A percentile compares a stretch with the other conserved stretches of the same genome.
Evolutionary conservation across 192 early-diverging fungal genomes (phyloP).

Genomic region (Gigaspora rosea): DNA sequence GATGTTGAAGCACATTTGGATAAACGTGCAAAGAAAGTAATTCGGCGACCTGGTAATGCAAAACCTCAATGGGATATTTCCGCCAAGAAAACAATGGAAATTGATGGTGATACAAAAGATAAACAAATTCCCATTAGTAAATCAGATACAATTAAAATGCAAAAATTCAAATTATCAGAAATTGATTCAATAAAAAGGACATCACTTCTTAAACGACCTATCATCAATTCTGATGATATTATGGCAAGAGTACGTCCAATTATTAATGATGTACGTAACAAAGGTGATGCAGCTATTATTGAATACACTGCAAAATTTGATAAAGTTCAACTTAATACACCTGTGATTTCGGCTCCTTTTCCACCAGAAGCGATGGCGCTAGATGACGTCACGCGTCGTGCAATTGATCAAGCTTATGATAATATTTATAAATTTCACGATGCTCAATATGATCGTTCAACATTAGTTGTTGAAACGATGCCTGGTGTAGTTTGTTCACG

Average conservation of each 20-base stretch:
- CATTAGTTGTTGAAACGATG: constrained; percentile 92
- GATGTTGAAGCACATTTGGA: constrained; percentile 92
- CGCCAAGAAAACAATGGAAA: constrained; percentile 6
- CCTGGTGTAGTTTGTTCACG: constrained; percentile 94
- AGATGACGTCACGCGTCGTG: constrained; percentile 63
- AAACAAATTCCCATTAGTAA: constrained; percentile 34
- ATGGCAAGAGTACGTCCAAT: constrained; percentile 88
- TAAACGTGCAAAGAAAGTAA: constrained; percentile 78
- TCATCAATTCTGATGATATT: constrained; percentile 90
- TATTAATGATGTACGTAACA: constrained; percentile 75
- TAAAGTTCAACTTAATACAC: constrained; percentile 67
- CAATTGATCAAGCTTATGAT: constrained; percentile 94
- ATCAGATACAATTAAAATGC: constrained; percentile 67
- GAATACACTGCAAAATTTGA: constrained; percentile 93
- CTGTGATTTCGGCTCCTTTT: constrained; percentile 88
- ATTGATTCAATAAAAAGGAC: constrained; percentile 53
- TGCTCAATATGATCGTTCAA: constrained; percentile 77
- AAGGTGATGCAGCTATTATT: constrained; percentile 83
- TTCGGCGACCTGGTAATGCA: constrained; percentile 88
- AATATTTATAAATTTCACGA: constrained; percentile 94
- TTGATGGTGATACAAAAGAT: constrained; percentile 11
- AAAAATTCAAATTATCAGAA: constrained; percentile 56
- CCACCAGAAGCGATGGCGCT: constrained; percentile 56
- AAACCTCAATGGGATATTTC: constrained; percentile 74
- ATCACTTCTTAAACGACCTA: constrained; percentile 83